phyloP scores from a whole-genome alignment of 2,329 filamentous ascomycete genomes.

The Ophiosphaerella korrae region DNA sequence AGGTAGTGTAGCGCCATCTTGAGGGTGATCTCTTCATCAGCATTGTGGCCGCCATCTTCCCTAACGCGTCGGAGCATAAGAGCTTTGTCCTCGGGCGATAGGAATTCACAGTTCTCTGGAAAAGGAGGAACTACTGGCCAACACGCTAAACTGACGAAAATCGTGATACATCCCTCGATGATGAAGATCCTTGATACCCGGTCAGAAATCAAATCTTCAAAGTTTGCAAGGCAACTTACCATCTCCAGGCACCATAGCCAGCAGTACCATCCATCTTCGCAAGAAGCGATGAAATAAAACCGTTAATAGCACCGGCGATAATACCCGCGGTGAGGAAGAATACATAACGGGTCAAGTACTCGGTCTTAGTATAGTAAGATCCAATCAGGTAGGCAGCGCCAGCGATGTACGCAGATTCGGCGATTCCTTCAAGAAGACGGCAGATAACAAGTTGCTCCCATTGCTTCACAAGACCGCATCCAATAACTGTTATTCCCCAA shows the following conservation, averaged over 20 bases:
- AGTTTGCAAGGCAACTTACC: slow-evolving; percentile 18
- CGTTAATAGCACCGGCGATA: slow-evolving; percentile 62
- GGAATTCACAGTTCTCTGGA: slow-evolving; percentile 55
- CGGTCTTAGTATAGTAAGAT: slow-evolving; percentile 56
- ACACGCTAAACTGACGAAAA: slow-evolving; percentile 53
- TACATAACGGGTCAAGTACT: slow-evolving; percentile 58
- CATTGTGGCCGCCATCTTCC: slow-evolving; percentile 53
- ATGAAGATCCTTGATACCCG: slow-evolving; percentile 58
- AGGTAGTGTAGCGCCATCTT: slow-evolving; percentile 50
- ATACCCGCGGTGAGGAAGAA: slow-evolving; percentile 60
- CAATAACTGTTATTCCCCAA: slow-evolving; percentile 43
- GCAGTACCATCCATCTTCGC: slow-evolving; percentile 34
- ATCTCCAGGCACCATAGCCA: slow-evolving; percentile 33
- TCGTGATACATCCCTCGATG: slow-evolving; percentile 63
- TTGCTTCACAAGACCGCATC: slow-evolving; percentile 34
- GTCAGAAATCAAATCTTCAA: too few species aligned
- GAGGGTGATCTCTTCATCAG: slow-evolving; percentile 54
- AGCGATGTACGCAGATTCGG: slow-evolving; percentile 36
- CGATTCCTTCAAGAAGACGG: slow-evolving; percentile 38
- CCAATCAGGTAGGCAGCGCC: slow-evolving; percentile 39
- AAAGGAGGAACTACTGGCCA: slow-evolving; percentile 58
- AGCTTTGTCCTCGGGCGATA: slow-evolving; percentile 56
- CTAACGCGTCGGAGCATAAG: slow-evolving; percentile 59
- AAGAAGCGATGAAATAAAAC: slow-evolving; percentile 55
- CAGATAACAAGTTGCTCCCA: slow-evolving; percentile 36